Evolutionary conservation across 1,284 basidiomycete genomes (phyloP).

Genomic region (Anthracocystis setariae): DNA sequence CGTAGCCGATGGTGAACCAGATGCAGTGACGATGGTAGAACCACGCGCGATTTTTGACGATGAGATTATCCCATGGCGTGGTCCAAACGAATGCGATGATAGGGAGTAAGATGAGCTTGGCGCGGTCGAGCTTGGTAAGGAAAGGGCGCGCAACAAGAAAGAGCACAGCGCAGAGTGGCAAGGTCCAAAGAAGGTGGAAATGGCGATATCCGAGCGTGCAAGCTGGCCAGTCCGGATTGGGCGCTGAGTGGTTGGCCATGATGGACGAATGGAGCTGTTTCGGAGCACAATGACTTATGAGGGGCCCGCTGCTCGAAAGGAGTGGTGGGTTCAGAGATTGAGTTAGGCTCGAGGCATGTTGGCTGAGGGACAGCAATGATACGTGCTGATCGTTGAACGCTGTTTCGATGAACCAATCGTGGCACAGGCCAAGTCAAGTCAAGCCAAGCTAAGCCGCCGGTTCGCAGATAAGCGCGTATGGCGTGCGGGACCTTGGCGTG

Average conservation of each 20-base stretch:
- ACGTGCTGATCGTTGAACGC: no score
- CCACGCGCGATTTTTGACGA: constrained; percentile 59
- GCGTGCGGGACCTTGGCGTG: no score
- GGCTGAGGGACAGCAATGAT: not conserved
- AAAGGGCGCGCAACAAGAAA: constrained; percentile 49
- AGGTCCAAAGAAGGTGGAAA: constrained; percentile 58
- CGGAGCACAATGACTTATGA: not conserved
- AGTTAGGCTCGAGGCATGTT: constrained; percentile 4
- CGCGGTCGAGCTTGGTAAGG: constrained; percentile 54
- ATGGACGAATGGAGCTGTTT: not conserved
- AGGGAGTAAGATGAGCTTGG: constrained; percentile 56
- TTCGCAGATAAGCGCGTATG: not conserved
- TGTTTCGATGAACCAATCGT: no score
- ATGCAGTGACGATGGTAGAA: constrained; percentile 58
- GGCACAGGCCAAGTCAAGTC: no score
- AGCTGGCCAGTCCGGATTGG: constrained; percentile 30
- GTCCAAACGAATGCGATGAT: constrained; percentile 63
- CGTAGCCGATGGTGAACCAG: constrained; percentile 56
- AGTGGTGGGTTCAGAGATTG: not conserved
- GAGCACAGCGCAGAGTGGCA: constrained; percentile 51
- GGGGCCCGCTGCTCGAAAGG: not conserved
- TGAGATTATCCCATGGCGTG: constrained; percentile 61
- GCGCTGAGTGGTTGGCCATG: constrained; percentile 18
- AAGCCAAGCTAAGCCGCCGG: constrained; percentile 3
- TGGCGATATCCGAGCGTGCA: constrained; percentile 57